These are phyloP conservation scores for Rosa rugosa DNA, from an alignment of 306 rosid genomes.

Conservation along the genomic window DNA sequence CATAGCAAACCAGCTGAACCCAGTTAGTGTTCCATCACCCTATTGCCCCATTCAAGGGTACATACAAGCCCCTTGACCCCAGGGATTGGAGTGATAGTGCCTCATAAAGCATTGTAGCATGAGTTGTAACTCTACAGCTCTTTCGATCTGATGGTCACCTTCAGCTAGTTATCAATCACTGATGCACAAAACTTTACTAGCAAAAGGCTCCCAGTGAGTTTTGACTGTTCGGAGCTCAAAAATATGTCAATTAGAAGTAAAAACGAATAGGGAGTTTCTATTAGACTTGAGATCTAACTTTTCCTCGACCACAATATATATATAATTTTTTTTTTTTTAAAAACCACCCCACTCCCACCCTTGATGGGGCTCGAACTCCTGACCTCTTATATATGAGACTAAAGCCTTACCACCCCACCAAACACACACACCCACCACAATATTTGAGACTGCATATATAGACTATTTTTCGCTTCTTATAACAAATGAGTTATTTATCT, in stretches of 20 bases:
- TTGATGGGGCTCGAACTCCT: too few species aligned
- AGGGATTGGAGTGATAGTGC: slow-evolving; percentile 2
- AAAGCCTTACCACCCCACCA: too few species aligned
- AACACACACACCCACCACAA: too few species aligned
- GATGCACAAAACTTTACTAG: background rate
- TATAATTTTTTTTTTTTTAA: too few species aligned
- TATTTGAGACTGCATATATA: too few species aligned
- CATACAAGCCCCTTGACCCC: slow-evolving; percentile 8
- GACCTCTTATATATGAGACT: too few species aligned
- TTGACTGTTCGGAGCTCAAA: background rate
- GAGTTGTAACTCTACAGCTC: background rate
- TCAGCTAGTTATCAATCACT: background rate
- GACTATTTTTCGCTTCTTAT: too few species aligned
- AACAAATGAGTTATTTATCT: too few species aligned
- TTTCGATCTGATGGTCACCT: background rate
- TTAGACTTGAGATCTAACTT: too few species aligned
- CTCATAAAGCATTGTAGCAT: slow-evolving; percentile 2
- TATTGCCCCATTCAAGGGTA: slow-evolving; percentile 13
- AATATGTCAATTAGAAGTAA: background rate
- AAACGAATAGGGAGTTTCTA: background rate
- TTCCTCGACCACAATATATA: too few species aligned
- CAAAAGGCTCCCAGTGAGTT: background rate
- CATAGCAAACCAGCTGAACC: slow-evolving; percentile 6
- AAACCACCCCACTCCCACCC: too few species aligned
- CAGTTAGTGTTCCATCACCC: background rate